Evolutionary conservation across 140 eudicot genomes (phyloP).

Genomic region (Bidens hawaiensis): DNA sequence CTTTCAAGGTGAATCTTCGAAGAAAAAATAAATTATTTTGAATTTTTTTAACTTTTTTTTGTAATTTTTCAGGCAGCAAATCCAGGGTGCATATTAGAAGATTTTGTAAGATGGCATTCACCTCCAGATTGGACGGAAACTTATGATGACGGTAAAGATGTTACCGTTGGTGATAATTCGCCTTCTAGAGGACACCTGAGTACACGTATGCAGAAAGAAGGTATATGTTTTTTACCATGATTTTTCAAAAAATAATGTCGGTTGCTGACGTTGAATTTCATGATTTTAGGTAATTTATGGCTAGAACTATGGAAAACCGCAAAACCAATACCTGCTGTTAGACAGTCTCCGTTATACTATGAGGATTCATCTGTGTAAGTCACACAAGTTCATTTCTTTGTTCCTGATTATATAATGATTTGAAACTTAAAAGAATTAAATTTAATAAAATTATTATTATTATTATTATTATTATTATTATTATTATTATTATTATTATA

Average conservation of each 20-base stretch:
- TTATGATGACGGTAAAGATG: slow-evolving; percentile 39
- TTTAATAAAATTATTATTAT: slow-evolving; percentile 6
- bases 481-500: too few species aligned
- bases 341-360: slow-evolving; percentile 84
- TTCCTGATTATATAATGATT: slow-evolving; percentile 8
- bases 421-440: neutral
- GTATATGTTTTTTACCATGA: slow-evolving; percentile 26
- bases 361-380: slow-evolving; percentile 98
- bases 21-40: neutral
- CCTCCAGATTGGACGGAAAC: slow-evolving; percentile 96
- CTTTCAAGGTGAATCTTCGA: slow-evolving; percentile 69
- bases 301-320: slow-evolving; percentile 87
- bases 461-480: too few species aligned
- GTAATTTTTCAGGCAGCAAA: slow-evolving; percentile 79
- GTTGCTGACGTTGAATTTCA: neutral
- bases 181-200: slow-evolving; percentile 81
- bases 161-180: slow-evolving; percentile 25
- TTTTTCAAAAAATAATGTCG: neutral
- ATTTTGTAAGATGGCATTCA: slow-evolving; percentile 98
- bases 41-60: neutral
- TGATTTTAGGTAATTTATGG: slow-evolving; percentile 84
- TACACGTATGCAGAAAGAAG: slow-evolving; percentile 95
- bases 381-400: neutral
- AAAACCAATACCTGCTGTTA: slow-evolving; percentile 87
- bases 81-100: slow-evolving; percentile 95